Evolutionary conservation across 169 alveolate species (phyloP).

Genomic region (Cryptosporidium sp.): DNA sequence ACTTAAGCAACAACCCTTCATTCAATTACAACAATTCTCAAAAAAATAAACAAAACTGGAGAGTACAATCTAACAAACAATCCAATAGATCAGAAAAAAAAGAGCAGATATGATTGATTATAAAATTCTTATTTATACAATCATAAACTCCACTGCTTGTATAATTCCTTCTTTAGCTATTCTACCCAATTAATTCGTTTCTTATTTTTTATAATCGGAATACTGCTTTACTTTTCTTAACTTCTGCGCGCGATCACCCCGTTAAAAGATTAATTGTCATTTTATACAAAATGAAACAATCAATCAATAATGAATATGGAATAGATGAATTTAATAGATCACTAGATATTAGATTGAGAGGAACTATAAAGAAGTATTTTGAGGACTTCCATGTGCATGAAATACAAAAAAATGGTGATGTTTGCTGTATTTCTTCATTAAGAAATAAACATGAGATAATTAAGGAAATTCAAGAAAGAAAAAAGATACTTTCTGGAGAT

Average conservation of each 20-base stretch:
- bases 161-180: not conserved
- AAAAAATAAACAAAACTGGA: constrained; percentile 67
- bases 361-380: constrained; percentile 78
- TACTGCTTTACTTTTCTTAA: not conserved
- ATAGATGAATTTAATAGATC: constrained; percentile 53
- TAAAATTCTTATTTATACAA: not conserved
- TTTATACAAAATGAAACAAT: not conserved
- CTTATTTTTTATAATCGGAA: not conserved
- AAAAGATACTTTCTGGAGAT: constrained; percentile 49
- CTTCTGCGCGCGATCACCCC: not conserved
- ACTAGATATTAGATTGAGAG: constrained; percentile 14
- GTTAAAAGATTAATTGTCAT: not conserved
- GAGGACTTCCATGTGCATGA: constrained; percentile 83
- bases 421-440: constrained; percentile 70
- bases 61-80: constrained; percentile 41
- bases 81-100: constrained; percentile 42
- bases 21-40: constrained; percentile 33
- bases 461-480: constrained; percentile 32
- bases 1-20: constrained; percentile 77
- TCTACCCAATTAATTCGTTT: not conserved
- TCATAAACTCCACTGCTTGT: not conserved
- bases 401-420: constrained; percentile 73
- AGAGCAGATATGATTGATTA: constrained; percentile 8
- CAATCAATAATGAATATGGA: constrained; percentile 33
- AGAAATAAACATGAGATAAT: constrained; percentile 75